Base-by-base conservation (phyloP, 2,329 filamentous ascomycete genomes). In the Pyrenophora seminiperda region DNA sequence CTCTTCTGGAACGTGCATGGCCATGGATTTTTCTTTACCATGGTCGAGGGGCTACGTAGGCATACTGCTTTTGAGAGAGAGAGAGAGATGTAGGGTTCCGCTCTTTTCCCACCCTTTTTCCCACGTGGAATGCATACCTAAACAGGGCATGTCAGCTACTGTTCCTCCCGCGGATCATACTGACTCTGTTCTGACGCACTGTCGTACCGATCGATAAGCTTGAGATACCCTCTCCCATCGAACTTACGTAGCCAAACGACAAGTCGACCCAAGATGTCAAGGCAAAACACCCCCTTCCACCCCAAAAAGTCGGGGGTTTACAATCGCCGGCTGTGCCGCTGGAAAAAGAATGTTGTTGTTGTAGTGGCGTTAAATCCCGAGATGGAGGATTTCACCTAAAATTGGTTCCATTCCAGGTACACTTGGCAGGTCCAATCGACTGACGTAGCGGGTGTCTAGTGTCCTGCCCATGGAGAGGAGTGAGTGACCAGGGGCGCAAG, bases 91-190 rank as follows among this genome's bases (percentile, higher is more conserved):
- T 47, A 38, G 29, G 36, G 51, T 47, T 49, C 50, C 42, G 44
- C 40, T 37, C n/a, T n/a, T n/a, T n/a, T n/a, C n/a, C n/a, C n/a
- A n/a, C n/a, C n/a, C n/a, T n/a, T n/a, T n/a, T n/a, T 18, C 38
- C 58, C 64, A 67, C 64, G 66, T 68, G 65, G 64, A 62, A 67
- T 66, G 54, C 56, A 56, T 44, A 56, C 57, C 57, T 59, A 61
- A 50, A 51, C 59, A 62, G 61, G 61, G 53, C 63, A 27, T 9
- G 47, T 41, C 53, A 56, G 52, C 56, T 49, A 38, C 14, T 30
- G 36, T 40, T 50, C 20, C 40, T 36, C 49, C 24, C 40, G 17
- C 34, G 18, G 24, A 46, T 32, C 15, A 32, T 47, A 5, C 9
- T 15, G 14, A n/a, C 6, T 18, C 14, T 11, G 18, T 7, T 27